Conservation (phyloP, 805 yeast genomes). For the Blastobotrys chiropterorum region DNA sequence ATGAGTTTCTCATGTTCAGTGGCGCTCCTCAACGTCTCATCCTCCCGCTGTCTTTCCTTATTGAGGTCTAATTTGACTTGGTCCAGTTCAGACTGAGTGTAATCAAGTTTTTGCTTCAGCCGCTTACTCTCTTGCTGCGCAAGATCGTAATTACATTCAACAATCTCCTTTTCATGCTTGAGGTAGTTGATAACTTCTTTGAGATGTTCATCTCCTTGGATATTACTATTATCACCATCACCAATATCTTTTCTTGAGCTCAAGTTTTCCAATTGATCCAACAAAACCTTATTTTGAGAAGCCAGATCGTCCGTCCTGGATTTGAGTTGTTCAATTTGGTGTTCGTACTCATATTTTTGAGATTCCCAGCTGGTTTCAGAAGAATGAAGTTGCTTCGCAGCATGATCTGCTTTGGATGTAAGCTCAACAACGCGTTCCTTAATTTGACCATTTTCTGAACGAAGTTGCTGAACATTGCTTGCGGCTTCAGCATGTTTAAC, state of each 20-base stretch:
- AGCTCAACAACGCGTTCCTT: constrained; percentile 26
- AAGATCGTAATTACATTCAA: constrained; percentile 51
- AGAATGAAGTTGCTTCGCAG: constrained; percentile 30
- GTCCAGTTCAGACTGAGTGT: constrained; percentile 45
- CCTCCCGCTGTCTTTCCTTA: constrained; percentile 28
- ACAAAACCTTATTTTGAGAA: constrained; percentile 61
- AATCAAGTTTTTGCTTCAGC: constrained; percentile 45
- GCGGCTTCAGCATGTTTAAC: constrained; percentile 49
- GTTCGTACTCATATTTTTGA: constrained; percentile 39
- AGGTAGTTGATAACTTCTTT: constrained; percentile 54
- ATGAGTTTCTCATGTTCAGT: constrained; percentile 41
- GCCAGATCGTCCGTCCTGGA: constrained; percentile 49
- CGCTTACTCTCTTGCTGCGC: constrained; percentile 49
- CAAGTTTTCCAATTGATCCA: constrained; percentile 55
- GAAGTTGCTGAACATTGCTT: constrained; percentile 35
- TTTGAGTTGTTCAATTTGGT: constrained; percentile 41
- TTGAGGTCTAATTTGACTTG: constrained; percentile 44
- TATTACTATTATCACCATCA: background rate
- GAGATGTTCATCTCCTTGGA: constrained; percentile 21
- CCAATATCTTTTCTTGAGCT: constrained; percentile 4
- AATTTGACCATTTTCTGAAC: constrained; percentile 31
- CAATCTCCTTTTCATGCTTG: constrained; percentile 69
- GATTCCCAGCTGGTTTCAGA: constrained; percentile 42
- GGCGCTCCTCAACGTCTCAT: constrained; percentile 15
- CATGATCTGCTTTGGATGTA: constrained; percentile 26